phyloP scores from a whole-genome alignment of 2,329 filamentous ascomycete species.

The Drechslerella dactyloides region DNA sequence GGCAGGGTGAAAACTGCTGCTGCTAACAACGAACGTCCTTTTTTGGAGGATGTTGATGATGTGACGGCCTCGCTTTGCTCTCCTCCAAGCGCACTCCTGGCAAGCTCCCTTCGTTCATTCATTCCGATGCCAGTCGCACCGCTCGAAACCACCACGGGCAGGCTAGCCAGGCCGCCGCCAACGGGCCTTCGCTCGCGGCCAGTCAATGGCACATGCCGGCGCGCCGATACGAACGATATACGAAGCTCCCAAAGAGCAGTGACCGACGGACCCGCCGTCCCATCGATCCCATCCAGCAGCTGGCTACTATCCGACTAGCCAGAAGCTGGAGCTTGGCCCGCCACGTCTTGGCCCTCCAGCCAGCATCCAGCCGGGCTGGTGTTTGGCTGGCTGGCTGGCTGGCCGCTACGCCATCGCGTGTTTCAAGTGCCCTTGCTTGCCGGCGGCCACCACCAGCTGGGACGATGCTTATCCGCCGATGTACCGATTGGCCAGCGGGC shows the following conservation, averaged over 20 bases:
- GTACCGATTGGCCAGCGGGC: neutral
- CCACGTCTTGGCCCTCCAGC: neutral
- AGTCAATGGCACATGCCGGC: neutral
- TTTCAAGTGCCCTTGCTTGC: constrained; percentile 40
- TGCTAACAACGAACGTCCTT: constrained; percentile 21
- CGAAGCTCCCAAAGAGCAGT: neutral
- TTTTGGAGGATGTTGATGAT: constrained; percentile 31
- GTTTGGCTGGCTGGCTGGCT: neutral
- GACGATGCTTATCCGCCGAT: neutral
- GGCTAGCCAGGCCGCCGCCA: neutral
- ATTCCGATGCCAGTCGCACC: constrained; percentile 8
- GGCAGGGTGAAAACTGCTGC: constrained; percentile 17
- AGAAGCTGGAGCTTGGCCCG: neutral
- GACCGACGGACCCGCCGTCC: neutral
- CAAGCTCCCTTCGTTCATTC: neutral
- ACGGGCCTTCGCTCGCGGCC: neutral
- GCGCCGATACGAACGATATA: constrained; percentile 4
- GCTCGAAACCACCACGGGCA: constrained; percentile 3
- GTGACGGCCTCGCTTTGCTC: constrained; percentile 10
- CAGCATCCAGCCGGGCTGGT: constrained; percentile 2
- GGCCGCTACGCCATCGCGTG: constrained; percentile 36
- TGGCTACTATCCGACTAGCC: neutral
- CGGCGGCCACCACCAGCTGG: neutral
- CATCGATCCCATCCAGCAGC: neutral
- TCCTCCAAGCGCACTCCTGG: constrained; percentile 40